Percentiles rank a stretch among this genome's conserved stretches.
Evolutionary conservation across 2,329 filamentous ascomycete genomes (phyloP).

Genomic region (Xylariaceae sp.): DNA sequence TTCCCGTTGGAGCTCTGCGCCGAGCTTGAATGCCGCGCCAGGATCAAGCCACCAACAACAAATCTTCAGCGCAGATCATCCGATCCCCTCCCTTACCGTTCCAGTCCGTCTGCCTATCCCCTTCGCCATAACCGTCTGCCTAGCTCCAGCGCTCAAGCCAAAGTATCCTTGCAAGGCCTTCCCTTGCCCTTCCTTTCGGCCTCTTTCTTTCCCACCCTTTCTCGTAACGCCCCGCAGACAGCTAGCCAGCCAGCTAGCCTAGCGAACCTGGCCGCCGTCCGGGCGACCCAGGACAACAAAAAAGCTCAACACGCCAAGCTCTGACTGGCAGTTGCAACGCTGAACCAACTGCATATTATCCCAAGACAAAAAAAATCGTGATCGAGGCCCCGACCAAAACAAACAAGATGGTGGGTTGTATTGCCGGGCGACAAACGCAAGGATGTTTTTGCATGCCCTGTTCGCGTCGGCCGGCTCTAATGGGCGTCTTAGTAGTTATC

Average conservation of each 20-base stretch:
- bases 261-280: no score
- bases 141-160: no score
- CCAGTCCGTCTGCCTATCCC: background rate
- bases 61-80: background rate
- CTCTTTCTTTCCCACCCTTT: background rate
- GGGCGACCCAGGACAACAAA: no score
- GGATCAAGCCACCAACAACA: background rate
- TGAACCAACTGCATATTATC: constrained; percentile 21
- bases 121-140: background rate
- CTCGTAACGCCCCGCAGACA: background rate
- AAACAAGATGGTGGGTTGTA: background rate
- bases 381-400: background rate
- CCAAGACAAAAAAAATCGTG: background rate
- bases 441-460: no score
- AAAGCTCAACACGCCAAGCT: no score
- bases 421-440: background rate
- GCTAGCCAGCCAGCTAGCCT: background rate
- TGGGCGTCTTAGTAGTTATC: no score
- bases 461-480: no score
- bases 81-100: background rate
- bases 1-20: background rate
- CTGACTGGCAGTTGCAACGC: constrained; percentile 8
- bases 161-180: no score
- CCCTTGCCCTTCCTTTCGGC: background rate
- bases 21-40: no score